A percentile compares a stretch with the other conserved stretches of the same genome.
Conservation (phyloP, 192 early-diverging fungal species). For the Obelidium mucronatum region DNA sequence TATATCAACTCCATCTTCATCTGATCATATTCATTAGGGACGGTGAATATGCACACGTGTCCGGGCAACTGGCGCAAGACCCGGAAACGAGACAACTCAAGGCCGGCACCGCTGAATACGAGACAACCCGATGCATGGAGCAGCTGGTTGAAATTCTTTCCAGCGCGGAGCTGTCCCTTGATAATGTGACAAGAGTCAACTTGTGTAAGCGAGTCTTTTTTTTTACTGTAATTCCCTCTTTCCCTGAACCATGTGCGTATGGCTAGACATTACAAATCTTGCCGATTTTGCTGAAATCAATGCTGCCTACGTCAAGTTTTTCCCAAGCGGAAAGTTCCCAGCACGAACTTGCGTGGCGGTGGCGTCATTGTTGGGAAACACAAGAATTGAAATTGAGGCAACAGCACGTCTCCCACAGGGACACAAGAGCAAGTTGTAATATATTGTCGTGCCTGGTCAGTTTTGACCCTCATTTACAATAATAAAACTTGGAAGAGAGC, state of each 20-base stretch:
- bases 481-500: no score
- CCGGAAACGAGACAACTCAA: slow-evolving; percentile 8
- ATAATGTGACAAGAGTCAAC: slow-evolving; percentile 29
- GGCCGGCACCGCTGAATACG: slow-evolving; percentile 11
- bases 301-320: slow-evolving; percentile 21
- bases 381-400: slow-evolving; percentile 12
- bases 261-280: slow-evolving; percentile 28
- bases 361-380: slow-evolving; percentile 18
- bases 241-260: neutral
- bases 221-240: neutral
- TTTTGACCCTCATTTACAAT: no score
- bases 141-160: slow-evolving; percentile 25
- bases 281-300: slow-evolving; percentile 37
- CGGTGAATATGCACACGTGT: slow-evolving; percentile 28
- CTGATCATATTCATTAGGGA: neutral
- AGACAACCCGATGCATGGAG: slow-evolving; percentile 28
- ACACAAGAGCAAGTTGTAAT: no score
- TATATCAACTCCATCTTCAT: neutral
- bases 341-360: slow-evolving; percentile 36
- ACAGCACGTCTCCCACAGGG: no score
- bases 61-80: slow-evolving; percentile 29
- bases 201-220: slow-evolving; percentile 6
- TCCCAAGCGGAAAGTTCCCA: slow-evolving; percentile 23
- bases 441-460: no score
- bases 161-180: neutral